These are phyloP conservation scores for Auriscalpium orientale DNA, from an alignment of 768 basidiomycete genomes.

Conservation along the genomic window DNA sequence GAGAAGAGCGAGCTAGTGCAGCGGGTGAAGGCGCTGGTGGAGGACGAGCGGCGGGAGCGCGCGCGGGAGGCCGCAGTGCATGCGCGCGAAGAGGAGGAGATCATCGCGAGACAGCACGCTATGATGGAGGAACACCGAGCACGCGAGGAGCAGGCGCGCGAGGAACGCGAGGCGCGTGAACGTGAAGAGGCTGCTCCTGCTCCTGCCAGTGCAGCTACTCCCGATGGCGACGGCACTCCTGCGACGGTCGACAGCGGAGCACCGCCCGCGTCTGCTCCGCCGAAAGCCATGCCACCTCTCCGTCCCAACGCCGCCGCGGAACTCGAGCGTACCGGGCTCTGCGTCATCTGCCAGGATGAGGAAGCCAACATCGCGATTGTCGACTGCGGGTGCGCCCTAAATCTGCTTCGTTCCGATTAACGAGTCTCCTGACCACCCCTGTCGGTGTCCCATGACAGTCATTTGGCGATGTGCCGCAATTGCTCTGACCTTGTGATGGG, in stretches of 20 bases:
- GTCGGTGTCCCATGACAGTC: constrained; percentile 34
- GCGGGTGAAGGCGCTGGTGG: constrained; percentile 57
- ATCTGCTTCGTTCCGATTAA: not conserved
- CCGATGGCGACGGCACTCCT: not conserved
- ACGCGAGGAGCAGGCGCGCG: constrained; percentile 20
- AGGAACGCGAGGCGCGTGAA: constrained; percentile 14
- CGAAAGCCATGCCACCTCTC: not conserved
- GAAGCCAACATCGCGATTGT: constrained; percentile 91
- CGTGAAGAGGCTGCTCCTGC: constrained; percentile 17
- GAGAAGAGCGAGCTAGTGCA: constrained; percentile 83
- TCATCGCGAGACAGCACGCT: constrained; percentile 7
- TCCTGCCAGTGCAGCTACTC: not conserved
- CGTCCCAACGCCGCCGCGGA: constrained; percentile 25
- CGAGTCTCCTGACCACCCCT: not conserved
- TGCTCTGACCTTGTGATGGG: constrained; percentile 77
- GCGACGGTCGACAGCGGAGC: constrained; percentile 12
- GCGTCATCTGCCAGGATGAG: constrained; percentile 90
- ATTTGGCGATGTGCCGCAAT: constrained; percentile 68
- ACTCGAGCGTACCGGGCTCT: constrained; percentile 67
- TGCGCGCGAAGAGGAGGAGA: constrained; percentile 18
- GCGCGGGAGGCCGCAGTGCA: constrained; percentile 40
- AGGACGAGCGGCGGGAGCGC: constrained; percentile 52
- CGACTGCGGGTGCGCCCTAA: constrained; percentile 75
- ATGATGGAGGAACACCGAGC: constrained; percentile 21
- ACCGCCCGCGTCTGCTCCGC: constrained; percentile 19